Base-by-base conservation (phyloP, 2,329 filamentous ascomycete genomes). In the Chaetothyriales sp. region DNA sequence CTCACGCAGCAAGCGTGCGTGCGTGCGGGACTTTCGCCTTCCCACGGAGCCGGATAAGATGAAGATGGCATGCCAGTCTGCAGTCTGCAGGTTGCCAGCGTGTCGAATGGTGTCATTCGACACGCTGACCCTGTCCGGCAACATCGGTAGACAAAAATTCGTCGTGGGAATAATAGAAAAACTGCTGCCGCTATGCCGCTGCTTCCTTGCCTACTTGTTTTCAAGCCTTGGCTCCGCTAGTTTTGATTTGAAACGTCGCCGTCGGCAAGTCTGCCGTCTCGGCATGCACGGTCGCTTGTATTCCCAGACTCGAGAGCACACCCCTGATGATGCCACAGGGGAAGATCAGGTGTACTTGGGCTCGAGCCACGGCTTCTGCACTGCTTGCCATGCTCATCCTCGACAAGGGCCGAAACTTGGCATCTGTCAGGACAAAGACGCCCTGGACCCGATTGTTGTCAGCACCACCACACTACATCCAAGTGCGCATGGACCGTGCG, bases 241-340 rank as follows among this genome's bases (percentile, higher is more conserved):
- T 92, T 72, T 94, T 94, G 67, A 98, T 95, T 71, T 98, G 92
- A 67, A 98, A 98, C 0, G 89, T 87, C 37, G 90, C 92, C 5
- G 79, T 79, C 0, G 92, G 92, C 51, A 98, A 74, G 66, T 94
- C 90, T 51, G 76, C 84, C 51, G 85, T 86, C 70, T 95, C 92
- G 4, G 89, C 92, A 61, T 94, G 86, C 1, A 98, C 90, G 1
- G 84, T 94, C 8, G 89, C 89, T 61, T 83, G 83, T 61, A 97
- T 89, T 5, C 90, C 92, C 73, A 98, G 74, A 48, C 85, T 89
- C n/a, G 89, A 84, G 48, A 98, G 72, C n/a, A 88, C 89, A 28
- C 92, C 92, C 53, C 90, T 78, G 55, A 98, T 86, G 47, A 98
- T 77, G 46, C 92, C 92, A 61, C 89, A 94, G 6, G 92, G 92